Conservation (phyloP, 2,329 filamentous ascomycete genomes). For the Fonsecaea pedrosoi region DNA sequence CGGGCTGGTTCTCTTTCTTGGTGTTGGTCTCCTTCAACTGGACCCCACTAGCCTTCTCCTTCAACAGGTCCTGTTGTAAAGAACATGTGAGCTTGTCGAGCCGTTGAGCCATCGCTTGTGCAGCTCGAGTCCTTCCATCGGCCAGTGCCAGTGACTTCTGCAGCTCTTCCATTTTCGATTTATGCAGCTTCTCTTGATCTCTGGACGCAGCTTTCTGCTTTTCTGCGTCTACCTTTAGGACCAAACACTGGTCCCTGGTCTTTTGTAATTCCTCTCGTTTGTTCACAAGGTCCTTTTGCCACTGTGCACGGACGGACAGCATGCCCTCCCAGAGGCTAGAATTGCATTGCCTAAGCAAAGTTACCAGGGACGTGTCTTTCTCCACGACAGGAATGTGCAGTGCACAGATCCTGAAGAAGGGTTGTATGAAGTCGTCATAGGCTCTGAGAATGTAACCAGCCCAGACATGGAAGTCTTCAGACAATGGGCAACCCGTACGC, state of each 20-base stretch:
- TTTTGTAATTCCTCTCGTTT: constrained; percentile 3
- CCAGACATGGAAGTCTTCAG: constrained; percentile 6
- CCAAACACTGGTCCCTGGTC: constrained; percentile 1
- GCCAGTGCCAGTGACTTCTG: constrained; percentile 6
- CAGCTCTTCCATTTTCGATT: constrained; percentile 11
- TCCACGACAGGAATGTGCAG: constrained; percentile 11
- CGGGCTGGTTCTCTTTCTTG: background rate
- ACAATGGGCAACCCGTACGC: constrained; percentile 10
- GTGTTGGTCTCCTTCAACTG: background rate
- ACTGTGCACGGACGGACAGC: constrained; percentile 10
- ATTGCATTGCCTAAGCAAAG: constrained; percentile 10
- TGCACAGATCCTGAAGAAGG: constrained; percentile 17
- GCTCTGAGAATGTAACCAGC: constrained; percentile 15
- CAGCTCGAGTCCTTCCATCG: background rate
- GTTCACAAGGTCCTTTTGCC: background rate
- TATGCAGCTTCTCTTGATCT: background rate
- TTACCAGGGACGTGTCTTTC: background rate
- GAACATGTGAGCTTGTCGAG: constrained; percentile 4
- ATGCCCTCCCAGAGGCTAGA: constrained; percentile 15
- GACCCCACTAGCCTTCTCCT: background rate
- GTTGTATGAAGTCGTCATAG: constrained; percentile 11
- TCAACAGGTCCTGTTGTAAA: constrained; percentile 17
- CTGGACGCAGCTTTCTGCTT: background rate
- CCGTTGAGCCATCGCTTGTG: background rate
- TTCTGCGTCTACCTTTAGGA: background rate